Percentiles rank a stretch among this genome's conserved stretches.
Evolutionary conservation across 306 rosid species (phyloP).

Genomic region (Begonia fuchsioides): DNA sequence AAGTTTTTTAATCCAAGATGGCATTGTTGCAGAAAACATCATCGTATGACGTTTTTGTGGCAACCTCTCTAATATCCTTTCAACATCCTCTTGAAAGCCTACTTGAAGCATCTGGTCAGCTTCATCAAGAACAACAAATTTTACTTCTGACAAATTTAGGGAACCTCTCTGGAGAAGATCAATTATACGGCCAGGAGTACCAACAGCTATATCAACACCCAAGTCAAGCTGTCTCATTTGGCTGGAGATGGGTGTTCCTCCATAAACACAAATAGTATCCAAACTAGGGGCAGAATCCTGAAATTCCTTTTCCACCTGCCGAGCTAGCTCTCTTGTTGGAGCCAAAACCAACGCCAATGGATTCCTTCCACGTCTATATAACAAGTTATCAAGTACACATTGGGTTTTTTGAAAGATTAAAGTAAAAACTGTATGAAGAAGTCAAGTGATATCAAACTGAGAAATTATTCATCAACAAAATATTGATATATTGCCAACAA

Average conservation of each 20-base stretch:
- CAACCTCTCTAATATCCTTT: conserved; percentile 64
- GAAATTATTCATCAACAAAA: no score
- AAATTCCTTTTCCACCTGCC: conserved; percentile 85
- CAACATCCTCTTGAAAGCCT: conserved; percentile 94
- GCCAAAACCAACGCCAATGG: conserved; percentile 94
- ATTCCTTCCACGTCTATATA: conserved; percentile 54
- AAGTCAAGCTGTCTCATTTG: conserved; percentile 86
- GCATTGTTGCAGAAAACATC: conserved; percentile 99
- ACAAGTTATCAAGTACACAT: conserved; percentile 10
- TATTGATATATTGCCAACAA: no score
- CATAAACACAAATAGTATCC: conserved; percentile 90
- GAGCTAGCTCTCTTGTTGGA: conserved; percentile 86
- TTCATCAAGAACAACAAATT: conserved; percentile 81
- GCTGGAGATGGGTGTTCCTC: conserved; percentile 69
- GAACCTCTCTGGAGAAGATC: conserved; percentile 86
- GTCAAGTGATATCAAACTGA: not conserved
- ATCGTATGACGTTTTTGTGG: conserved; percentile 75
- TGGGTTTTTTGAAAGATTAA: not conserved
- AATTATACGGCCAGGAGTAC: conserved; percentile 91
- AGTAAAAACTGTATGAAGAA: conserved; percentile 1
- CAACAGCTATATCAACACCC: conserved; percentile 94
- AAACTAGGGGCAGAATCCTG: conserved; percentile 63
- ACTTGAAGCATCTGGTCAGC: conserved; percentile 99
- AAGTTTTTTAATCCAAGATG: conserved; percentile 69
- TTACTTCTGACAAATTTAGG: conserved; percentile 67